Conservation (phyloP, 2,329 filamentous ascomycete genomes). For the Zymoseptoria ardabiliae region DNA sequence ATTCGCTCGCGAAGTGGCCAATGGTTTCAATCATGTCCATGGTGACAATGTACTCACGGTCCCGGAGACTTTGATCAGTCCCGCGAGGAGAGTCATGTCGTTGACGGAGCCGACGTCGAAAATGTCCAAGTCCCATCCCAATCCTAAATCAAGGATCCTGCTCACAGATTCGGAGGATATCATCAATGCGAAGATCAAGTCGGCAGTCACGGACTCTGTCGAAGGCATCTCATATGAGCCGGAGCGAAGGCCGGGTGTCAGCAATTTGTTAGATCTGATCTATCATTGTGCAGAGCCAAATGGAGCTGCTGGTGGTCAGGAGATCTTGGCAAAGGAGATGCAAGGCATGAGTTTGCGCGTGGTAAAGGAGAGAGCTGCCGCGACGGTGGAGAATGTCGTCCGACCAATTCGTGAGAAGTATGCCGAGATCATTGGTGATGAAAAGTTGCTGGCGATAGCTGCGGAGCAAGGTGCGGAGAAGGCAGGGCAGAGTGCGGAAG, state of each 20-base stretch:
- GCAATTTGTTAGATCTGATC: conserved; percentile 79
- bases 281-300: conserved; percentile 43
- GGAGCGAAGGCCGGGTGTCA: conserved; percentile 64
- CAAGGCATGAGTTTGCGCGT: conserved; percentile 43
- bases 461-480: conserved; percentile 48
- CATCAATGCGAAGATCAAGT: conserved; percentile 63
- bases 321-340: conserved; percentile 43
- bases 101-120: conserved; percentile 69
- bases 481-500: conserved; percentile 54
- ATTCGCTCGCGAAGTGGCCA: conserved; percentile 78
- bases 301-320: conserved; percentile 26
- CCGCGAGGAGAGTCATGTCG: conserved; percentile 82
- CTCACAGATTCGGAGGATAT: conserved; percentile 62
- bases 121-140: conserved; percentile 85
- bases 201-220: conserved; percentile 69
- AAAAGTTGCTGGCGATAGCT: conserved; percentile 49
- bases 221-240: conserved; percentile 67
- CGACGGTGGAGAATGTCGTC: conserved; percentile 49
- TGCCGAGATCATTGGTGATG: conserved; percentile 44
- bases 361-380: conserved; percentile 59
- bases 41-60: conserved; percentile 51
- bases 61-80: conserved; percentile 69
- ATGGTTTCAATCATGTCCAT: conserved; percentile 76
- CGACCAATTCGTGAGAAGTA: conserved; percentile 52
- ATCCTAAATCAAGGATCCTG: conserved; percentile 68